A percentile compares a stretch with the other conserved stretches of the same genome.
These are phyloP conservation scores for Microbotryomycetes sp. DNA, from an alignment of 1,284 basidiomycete genomes.

Conservation along the genomic window DNA sequence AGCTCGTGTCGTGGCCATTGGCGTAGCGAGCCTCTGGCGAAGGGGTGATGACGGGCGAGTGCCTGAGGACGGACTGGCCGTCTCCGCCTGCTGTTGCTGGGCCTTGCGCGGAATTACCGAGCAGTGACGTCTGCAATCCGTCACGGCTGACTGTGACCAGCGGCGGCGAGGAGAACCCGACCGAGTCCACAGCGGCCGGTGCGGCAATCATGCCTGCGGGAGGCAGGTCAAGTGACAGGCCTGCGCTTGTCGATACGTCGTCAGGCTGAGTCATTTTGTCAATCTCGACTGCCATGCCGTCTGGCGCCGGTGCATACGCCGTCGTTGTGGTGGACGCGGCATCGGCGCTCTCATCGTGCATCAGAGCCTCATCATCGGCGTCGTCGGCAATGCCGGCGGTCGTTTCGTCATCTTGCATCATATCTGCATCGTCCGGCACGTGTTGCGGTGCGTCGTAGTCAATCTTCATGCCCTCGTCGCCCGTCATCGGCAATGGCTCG, in stretches of 20 bases:
- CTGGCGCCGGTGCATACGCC: neutral
- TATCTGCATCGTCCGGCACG: neutral
- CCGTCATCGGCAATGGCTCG: neutral
- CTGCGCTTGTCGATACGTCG: neutral
- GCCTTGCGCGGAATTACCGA: neutral
- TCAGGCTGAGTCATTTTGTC: neutral
- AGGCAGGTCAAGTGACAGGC: neutral
- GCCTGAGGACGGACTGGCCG: too few relatives aligned
- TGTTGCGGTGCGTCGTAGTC: constrained; percentile 2
- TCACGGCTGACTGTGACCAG: neutral
- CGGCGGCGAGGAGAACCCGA: neutral
- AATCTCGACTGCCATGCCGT: neutral
- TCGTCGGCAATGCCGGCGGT: constrained; percentile 14
- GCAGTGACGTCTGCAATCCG: neutral
- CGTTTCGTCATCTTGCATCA: constrained; percentile 1
- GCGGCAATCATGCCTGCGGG: neutral
- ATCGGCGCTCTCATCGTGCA: neutral
- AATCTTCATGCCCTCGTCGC: constrained; percentile 15
- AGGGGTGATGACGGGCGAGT: neutral
- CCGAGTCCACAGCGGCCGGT: neutral
- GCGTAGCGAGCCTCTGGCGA: neutral
- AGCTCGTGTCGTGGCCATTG: neutral
- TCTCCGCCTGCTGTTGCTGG: neutral
- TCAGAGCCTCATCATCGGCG: neutral
- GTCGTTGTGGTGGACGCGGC: neutral